A percentile compares a stretch with the other conserved stretches of the same genome.
Evolutionary conservation across 2,329 filamentous ascomycete species (phyloP).

Genomic region (Sarocladium kiliense): DNA sequence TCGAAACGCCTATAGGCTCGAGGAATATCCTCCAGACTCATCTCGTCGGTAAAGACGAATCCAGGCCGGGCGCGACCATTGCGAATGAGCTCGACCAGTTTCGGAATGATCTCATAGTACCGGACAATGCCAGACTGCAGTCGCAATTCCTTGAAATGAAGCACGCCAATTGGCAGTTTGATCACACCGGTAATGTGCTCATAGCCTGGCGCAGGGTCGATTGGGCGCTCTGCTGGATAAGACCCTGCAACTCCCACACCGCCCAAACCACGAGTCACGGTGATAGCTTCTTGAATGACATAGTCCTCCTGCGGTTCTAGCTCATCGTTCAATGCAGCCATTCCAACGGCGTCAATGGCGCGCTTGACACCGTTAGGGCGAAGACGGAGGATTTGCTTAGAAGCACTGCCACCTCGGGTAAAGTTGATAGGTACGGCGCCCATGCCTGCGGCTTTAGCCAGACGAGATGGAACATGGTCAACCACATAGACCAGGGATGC

Average conservation of each 20-base stretch:
- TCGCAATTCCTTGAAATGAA: not conserved
- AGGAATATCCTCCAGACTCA: conserved; percentile 23
- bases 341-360: conserved; percentile 17
- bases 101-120: conserved; percentile 3
- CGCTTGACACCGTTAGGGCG: conserved; percentile 16
- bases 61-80: conserved; percentile 20
- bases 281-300: conserved; percentile 5
- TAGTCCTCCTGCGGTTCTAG: conserved; percentile 15
- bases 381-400: conserved; percentile 25
- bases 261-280: not conserved
- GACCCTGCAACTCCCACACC: not conserved
- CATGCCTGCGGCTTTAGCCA: conserved; percentile 55
- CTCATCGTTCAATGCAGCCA: conserved; percentile 16
- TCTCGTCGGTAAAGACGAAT: conserved; percentile 21
- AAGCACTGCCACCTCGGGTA: not conserved
- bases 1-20: conserved; percentile 21
- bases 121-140: not conserved
- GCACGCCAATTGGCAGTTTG: not conserved
- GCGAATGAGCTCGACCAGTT: conserved; percentile 20
- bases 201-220: not conserved
- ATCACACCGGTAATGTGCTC: not conserved
- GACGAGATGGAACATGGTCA: conserved; percentile 54
- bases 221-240: not conserved
- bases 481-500: conserved; percentile 58
- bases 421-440: conserved; percentile 59